phyloP scores from a whole-genome alignment of 1,284 basidiomycete species.

The Ganoderma multipileum region DNA sequence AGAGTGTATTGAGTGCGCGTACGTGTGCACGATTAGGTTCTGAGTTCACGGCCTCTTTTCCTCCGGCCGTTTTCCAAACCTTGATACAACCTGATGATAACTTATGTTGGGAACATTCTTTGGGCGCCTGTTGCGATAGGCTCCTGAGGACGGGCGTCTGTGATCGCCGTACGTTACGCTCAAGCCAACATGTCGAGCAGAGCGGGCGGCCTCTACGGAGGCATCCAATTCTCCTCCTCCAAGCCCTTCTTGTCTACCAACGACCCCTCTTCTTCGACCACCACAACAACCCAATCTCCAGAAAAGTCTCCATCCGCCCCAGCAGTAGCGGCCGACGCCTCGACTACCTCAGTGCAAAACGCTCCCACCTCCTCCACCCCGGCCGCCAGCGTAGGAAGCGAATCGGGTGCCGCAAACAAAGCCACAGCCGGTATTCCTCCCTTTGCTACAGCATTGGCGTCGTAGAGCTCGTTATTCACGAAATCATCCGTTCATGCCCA shows the following conservation, averaged over 20 bases:
- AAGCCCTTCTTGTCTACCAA: conserved; percentile 54
- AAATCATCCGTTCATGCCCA: conserved; percentile 42
- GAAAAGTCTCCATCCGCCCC: conserved; percentile 25
- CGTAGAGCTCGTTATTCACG: conserved; percentile 47
- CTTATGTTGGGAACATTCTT: background rate
- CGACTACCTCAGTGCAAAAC: conserved; percentile 24
- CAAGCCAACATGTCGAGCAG: conserved; percentile 63
- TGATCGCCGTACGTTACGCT: conserved; percentile 4
- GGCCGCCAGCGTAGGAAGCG: conserved; percentile 32
- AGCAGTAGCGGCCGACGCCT: conserved; percentile 12
- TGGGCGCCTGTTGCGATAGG: background rate
- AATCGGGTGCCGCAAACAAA: conserved; percentile 55
- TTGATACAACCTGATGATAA: no score
- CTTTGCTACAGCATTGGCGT: conserved; percentile 47
- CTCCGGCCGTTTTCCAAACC: background rate
- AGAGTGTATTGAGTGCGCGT: background rate
- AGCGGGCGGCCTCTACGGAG: conserved; percentile 82
- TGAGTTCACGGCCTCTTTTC: background rate
- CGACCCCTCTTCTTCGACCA: conserved; percentile 23
- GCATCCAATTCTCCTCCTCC: conserved; percentile 78
- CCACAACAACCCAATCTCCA: conserved; percentile 18
- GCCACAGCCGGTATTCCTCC: conserved; percentile 79
- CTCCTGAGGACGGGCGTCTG: conserved; percentile 8
- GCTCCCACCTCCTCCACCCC: conserved; percentile 24
- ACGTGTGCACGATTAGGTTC: background rate